Evolutionary conservation across 2,329 filamentous ascomycete genomes (phyloP), one percentile per base, ranked within the genome.

Genomic region (Nemania sp.): DNA sequence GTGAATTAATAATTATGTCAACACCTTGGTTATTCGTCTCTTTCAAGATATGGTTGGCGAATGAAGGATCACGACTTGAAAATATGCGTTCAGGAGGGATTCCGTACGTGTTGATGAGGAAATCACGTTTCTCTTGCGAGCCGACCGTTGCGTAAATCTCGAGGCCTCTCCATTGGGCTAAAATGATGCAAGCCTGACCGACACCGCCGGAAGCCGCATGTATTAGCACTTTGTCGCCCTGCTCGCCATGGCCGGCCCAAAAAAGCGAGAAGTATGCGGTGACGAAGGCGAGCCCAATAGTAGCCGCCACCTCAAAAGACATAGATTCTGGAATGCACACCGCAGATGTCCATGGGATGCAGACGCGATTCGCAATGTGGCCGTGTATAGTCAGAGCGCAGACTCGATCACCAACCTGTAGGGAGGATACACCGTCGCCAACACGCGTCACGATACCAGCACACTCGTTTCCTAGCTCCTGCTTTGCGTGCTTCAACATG

Each of bases 1-100:
- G 45, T 3, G 69, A 72, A 43, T 73, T 75, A 24, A 75, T 52
- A 8, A 73, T 62, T 1, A 72, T 62, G 38, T 74, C 73, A 15
- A 74, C 66, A 10, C 72, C 70, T 8, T 43, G 55, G 2, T 63
- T 66, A 1, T 55, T n/a, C 1, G 69, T 73, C 10, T 55, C 57
- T 0, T 18, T 22, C 20, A 64, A 20, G 10, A 73, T 35, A 8
- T 32, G 49, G 3, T 43, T 22, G 1, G 58, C 66, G n/a, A 75
- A 73, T 6, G 64, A 67, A 1, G 52, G 24, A 41, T 75, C 69
- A 1, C 71, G 57, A 24, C 68, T 72, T 10, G 41, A 62, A 62
- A 74, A 73, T 13, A 75, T 72, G 38, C 54, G 70, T 1, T 70
- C 55, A 1, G 38, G n/a, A 0, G 47, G 52, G 35, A 74, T 71